Evolutionary conservation across 2,329 filamentous ascomycete species (phyloP), one percentile per base, ranked within the genome.

Genomic region (Sporothrix luriei): DNA sequence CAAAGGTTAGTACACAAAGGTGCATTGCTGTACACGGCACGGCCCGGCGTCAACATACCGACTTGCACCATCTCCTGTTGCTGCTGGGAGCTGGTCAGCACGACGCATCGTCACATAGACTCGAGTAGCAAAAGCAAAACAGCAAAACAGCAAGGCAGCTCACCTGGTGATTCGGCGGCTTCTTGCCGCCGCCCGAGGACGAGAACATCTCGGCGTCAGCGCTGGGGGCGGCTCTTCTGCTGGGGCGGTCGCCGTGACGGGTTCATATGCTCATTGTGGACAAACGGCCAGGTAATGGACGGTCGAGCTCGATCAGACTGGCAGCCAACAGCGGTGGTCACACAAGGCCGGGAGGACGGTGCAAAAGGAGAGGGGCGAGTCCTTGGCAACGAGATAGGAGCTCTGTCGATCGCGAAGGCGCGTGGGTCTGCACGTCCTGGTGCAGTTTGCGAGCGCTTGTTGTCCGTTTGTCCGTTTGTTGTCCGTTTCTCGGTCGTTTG

Each of bases 21-120:
- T 5, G 21, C 57, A 61, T 24, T 26, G 14, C 57, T 48, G 7
- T 2, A 46, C 14, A 14, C n/a, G 10, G 43, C 48, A 38, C 9
- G 16, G 38, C 55, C 21, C 46, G 65, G 59, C n/a, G 13, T 13
- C n/a, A 55, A 84, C 85, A 77, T 90, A 98, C 95, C 94, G 84
- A 99, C 94, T 91, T 99, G 94, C 76, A 97, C 92, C 95, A 99
- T 99, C 86, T 99, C 95, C 93, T 98, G 73, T 38, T 71, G 68
- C n/a, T 46, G 33, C n/a, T 48, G 14, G 54, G 57, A 57, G 84
- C 78, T 82, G 76, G 57, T 68, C 74, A 78, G 80, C 75, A 81
- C 77, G 74, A 10, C 3, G 9, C 5, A 21, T n/a, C 2, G 29
- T 46, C 76, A 73, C 73, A 74, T 69, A 74, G 70, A 71, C 69